A percentile compares a stretch with the other conserved stretches of the same genome.
These are phyloP conservation scores for Silene coronaria DNA, from an alignment of 179 eudicot species.

Conservation along the genomic window DNA sequence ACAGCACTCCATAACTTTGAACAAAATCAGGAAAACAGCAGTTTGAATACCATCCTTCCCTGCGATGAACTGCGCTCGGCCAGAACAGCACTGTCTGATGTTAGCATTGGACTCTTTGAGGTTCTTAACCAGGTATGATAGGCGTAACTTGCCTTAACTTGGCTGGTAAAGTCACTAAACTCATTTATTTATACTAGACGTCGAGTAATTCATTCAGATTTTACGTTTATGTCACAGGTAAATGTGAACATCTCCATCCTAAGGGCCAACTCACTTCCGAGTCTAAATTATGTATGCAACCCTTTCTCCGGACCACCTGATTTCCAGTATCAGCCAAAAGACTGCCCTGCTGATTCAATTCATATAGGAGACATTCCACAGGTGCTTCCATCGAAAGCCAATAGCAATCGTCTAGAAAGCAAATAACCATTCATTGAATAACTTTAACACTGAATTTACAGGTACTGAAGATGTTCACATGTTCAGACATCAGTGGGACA, in stretches of 20 bases:
- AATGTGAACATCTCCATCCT: slow-evolving; percentile 46
- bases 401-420: not conserved
- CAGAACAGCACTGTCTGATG: slow-evolving; percentile 37
- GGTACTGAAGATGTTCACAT: slow-evolving; percentile 44
- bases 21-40: slow-evolving; percentile 58
- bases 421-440: not conserved
- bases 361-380: slow-evolving; percentile 58
- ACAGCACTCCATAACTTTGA: slow-evolving; percentile 57
- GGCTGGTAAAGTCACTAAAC: no score
- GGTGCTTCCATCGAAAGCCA: slow-evolving; percentile 27
- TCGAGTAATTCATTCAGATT: not conserved
- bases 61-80: slow-evolving; percentile 59
- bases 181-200: not conserved
- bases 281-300: slow-evolving; percentile 44
- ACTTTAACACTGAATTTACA: slow-evolving; percentile 16
- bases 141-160: no score
- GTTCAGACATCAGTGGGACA: slow-evolving; percentile 35
- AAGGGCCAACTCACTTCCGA: slow-evolving; percentile 21
- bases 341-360: slow-evolving; percentile 49
- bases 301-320: slow-evolving; percentile 76
- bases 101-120: slow-evolving; percentile 46
- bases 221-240: slow-evolving; percentile 34
- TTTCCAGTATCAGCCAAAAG: slow-evolving; percentile 45
- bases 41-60: slow-evolving; percentile 71
- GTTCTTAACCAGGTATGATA: slow-evolving; percentile 61